Base-by-base conservation (phyloP, 2,329 filamentous ascomycete genomes). In the Ustulina deusta region DNA sequence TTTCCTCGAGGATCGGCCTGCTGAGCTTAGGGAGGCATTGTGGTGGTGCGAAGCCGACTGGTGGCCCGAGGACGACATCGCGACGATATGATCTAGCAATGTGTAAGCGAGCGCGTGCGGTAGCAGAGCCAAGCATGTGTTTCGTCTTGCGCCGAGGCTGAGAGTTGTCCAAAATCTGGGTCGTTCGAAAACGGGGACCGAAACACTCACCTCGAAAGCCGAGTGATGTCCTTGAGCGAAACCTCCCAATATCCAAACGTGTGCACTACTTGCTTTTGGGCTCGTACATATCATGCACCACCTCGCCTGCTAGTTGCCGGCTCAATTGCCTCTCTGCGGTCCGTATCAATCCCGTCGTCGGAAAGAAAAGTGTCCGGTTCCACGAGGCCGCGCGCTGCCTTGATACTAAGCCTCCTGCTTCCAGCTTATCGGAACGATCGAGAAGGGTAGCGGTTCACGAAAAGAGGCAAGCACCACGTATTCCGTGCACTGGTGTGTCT, bases 61-160 rank as follows among this genome's bases (percentile, higher is more conserved):
- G 70, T 84, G 83, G 72, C 81, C 82, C 59, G 84, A 81, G 70
- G 81, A 82, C 77, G 88, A 88, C 88, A 90, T 91, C 80, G 78
- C 80, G 81, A 79, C 75, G 76, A 78, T 76, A 77, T 82, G 78
- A 68, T 68, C 75, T 78, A 66, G 49, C 32, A 32, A 64, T 57
- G 59, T 72, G 73, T 78, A 64, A 78, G 73, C 73, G 65, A 69
- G 58, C 63, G 57, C 57, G 61, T 58, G 29, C 44, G 60, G 60
- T 54, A 54, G 44, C 36, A 57, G 40, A 58, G 40, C 51, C 36
- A 51, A 63, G 44, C 52, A 69, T 56, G 55, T 48, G 58, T 52
- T 48, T 69, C 62, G 32, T 61, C 64, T 57, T 68, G 48, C 55
- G 51, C 57, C 46, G 34, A 44, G 54, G 46, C 64, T 63, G 66